A percentile compares a stretch with the other conserved stretches of the same genome.
These are phyloP conservation scores for Penicillium paradoxum DNA, from an alignment of 495 filamentous ascomycete species.

Conservation along the genomic window DNA sequence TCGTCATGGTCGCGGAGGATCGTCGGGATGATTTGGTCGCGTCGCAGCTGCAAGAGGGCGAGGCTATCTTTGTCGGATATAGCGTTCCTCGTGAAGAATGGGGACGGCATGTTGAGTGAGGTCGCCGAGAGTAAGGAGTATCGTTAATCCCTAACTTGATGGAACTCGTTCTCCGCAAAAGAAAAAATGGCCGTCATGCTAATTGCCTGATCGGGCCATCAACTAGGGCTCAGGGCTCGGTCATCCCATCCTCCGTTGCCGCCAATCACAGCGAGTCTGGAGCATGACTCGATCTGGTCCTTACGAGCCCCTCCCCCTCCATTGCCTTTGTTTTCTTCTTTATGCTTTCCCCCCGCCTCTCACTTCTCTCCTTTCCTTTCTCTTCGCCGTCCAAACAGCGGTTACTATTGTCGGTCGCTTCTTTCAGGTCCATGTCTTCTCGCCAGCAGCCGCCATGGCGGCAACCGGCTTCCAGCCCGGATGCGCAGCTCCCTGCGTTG, in stretches of 20 bases:
- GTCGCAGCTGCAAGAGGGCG: conserved; percentile 75
- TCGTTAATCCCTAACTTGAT: conserved; percentile 1
- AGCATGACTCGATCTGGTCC: conserved; percentile 18
- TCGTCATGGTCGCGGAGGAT: conserved; percentile 59
- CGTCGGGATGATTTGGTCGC: conserved; percentile 73
- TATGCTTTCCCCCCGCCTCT: conserved; percentile 26
- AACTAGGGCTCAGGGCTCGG: conserved; percentile 37
- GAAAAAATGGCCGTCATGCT: conserved; percentile 21
- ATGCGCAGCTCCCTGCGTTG: conserved; percentile 35
- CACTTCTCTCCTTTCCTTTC: conserved; percentile 18
- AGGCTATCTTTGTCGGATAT: conserved; percentile 52
- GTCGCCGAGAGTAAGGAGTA: not conserved
- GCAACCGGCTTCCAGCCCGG: conserved; percentile 31
- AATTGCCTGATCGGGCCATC: conserved; percentile 15
- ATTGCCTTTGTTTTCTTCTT: conserved; percentile 16
- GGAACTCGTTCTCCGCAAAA: conserved; percentile 11
- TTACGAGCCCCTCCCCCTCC: conserved; percentile 22
- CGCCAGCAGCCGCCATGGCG: conserved; percentile 50
- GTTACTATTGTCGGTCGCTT: conserved; percentile 1
- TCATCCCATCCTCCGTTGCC: conserved; percentile 3
- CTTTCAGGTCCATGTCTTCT: conserved; percentile 24
- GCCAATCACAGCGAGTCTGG: conserved; percentile 15
- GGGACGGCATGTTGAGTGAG: conserved; percentile 47
- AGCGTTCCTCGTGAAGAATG: conserved; percentile 65
- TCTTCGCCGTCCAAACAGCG: conserved; percentile 16